These are phyloP conservation scores for Carex cristatella DNA, from an alignment of 176 grass and related monocot genomes.

Conservation along the genomic window DNA sequence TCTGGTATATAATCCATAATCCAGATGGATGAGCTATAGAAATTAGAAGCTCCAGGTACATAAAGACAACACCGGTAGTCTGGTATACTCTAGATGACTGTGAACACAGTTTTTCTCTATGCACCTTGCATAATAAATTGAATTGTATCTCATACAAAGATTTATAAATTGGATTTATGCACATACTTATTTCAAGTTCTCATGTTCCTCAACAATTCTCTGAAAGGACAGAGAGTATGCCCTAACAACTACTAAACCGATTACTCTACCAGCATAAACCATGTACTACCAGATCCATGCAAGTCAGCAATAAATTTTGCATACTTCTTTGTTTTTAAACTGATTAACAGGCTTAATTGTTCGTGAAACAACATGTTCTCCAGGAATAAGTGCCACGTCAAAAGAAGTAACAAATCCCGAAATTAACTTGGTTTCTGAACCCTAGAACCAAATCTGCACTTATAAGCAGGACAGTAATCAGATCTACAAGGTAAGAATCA, in stretches of 20 bases:
- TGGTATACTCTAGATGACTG: no score
- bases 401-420: neutral
- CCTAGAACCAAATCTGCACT: neutral
- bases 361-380: neutral
- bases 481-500: slow-evolving; percentile 16
- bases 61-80: no score
- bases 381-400: neutral
- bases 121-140: no score
- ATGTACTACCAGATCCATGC: neutral
- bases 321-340: neutral
- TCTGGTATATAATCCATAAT: neutral
- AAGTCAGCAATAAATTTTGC: neutral
- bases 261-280: neutral
- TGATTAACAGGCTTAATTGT: neutral
- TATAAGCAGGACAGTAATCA: slow-evolving; percentile 5
- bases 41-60: neutral
- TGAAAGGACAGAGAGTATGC: neutral
- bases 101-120: no score
- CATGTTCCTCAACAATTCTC: no score
- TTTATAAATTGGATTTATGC: neutral
- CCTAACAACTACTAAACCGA: neutral
- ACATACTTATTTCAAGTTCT: neutral
- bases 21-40: neutral
- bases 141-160: neutral
- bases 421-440: neutral